These are phyloP conservation scores for Antarctomyces pellizariae DNA, from an alignment of 495 filamentous ascomycete species.

Conservation along the genomic window DNA sequence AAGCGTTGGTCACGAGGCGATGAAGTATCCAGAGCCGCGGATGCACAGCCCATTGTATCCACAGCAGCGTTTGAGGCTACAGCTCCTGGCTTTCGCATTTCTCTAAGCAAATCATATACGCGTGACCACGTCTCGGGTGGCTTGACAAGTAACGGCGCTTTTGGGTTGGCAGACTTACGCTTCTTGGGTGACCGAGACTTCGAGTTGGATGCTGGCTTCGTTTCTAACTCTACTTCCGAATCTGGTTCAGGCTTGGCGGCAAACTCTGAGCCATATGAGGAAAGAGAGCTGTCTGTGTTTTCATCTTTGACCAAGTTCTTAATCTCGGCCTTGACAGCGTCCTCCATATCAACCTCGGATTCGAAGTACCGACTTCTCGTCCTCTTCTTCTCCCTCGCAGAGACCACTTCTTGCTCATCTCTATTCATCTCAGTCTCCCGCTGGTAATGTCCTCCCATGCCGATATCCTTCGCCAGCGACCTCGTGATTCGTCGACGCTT, in stretches of 20 bases:
- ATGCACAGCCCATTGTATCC: constrained; percentile 93
- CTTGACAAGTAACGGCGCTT: too few species aligned
- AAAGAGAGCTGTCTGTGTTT: constrained; percentile 28
- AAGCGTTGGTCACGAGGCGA: constrained; percentile 50
- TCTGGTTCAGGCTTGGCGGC: too few species aligned
- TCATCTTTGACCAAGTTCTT: constrained; percentile 30
- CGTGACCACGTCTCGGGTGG: constrained; percentile 70
- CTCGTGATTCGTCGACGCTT: constrained; percentile 17
- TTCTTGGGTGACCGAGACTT: too few species aligned
- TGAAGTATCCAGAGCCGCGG: constrained; percentile 31
- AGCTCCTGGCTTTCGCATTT: constrained; percentile 54
- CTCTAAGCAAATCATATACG: constrained; percentile 52
- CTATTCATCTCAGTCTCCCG: constrained; percentile 4
- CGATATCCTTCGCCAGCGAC: too few species aligned
- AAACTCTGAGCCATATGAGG: too few species aligned
- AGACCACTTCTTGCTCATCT: constrained; percentile 11
- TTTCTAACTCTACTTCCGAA: too few species aligned
- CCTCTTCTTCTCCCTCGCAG: constrained; percentile 9
- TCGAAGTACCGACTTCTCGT: constrained; percentile 7
- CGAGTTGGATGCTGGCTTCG: constrained; percentile 24
- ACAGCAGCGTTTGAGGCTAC: constrained; percentile 45
- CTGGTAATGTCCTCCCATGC: constrained; percentile 7
- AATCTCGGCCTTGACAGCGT: constrained; percentile 31
- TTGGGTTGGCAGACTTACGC: too few species aligned
- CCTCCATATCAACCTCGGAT: constrained; percentile 34